phyloP scores from a whole-genome alignment of 352 stramenopile species.

The Phytophthora uliginosa region DNA sequence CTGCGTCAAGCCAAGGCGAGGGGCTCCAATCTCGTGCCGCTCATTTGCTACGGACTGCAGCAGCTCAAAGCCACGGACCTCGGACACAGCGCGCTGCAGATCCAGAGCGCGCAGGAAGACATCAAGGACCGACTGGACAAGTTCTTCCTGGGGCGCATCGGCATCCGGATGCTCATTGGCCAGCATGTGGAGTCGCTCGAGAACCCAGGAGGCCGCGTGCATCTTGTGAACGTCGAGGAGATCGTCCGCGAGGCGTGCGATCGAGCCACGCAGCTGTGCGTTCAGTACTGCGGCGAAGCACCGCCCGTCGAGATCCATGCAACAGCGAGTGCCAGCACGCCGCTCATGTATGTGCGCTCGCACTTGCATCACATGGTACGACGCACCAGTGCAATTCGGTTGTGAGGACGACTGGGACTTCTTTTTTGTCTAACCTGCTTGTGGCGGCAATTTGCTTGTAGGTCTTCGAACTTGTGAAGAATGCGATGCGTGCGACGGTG shows the following conservation, averaged over 20 bases:
- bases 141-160: slow-evolving; percentile 99
- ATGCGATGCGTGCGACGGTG: slow-evolving; percentile 98
- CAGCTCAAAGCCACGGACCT: slow-evolving; percentile 75
- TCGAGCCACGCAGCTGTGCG: slow-evolving; percentile 64
- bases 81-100: slow-evolving; percentile 65
- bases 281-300: slow-evolving; percentile 61
- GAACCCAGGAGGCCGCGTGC: slow-evolving; percentile 70
- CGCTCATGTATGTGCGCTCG: slow-evolving; percentile 86
- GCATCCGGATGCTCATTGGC: slow-evolving; percentile 99
- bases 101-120: slow-evolving; percentile 76
- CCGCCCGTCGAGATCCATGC: slow-evolving; percentile 69
- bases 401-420: background rate
- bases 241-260: slow-evolving; percentile 70
- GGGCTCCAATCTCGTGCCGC: slow-evolving; percentile 80
- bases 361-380: slow-evolving; percentile 87
- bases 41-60: slow-evolving; percentile 81
- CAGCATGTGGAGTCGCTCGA: slow-evolving; percentile 83
- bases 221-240: slow-evolving; percentile 76
- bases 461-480: slow-evolving; percentile 99
- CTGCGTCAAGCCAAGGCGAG: slow-evolving; percentile 62
- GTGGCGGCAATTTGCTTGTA: slow-evolving; percentile 6
- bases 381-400: background rate
- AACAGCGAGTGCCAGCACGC: slow-evolving; percentile 57
- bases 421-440: background rate
- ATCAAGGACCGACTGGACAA: slow-evolving; percentile 93